phyloP scores from a whole-genome alignment of 2,329 filamentous ascomycete genomes.

The Cordyceps javanica region DNA sequence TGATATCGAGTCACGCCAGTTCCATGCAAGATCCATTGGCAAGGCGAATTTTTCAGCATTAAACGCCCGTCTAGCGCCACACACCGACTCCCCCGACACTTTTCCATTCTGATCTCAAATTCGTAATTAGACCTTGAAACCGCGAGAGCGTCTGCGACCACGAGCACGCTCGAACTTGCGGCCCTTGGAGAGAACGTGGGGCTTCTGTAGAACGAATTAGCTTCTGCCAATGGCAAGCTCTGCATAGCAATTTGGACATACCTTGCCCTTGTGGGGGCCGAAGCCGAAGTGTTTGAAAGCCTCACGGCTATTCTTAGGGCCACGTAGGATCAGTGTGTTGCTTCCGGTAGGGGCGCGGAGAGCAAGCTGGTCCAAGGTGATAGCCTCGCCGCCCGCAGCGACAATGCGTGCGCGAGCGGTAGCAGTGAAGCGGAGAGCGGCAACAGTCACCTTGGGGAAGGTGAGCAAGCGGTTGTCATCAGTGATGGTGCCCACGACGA shows the following conservation, averaged over 20 bases:
- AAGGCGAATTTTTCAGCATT: constrained; percentile 25
- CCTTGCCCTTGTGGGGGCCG: constrained; percentile 96
- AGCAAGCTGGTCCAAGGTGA: constrained; percentile 96
- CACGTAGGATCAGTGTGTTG: constrained; percentile 95
- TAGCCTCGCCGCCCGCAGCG: constrained; percentile 87
- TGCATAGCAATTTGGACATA: constrained; percentile 34
- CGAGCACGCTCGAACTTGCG: constrained; percentile 99
- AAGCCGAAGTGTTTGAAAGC: constrained; percentile 99
- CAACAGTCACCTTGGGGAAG: constrained; percentile 88
- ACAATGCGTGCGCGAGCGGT: constrained; percentile 90
- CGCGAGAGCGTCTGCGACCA: constrained; percentile 95
- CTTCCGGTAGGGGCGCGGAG: constrained; percentile 89
- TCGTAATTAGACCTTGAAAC: constrained; percentile 95
- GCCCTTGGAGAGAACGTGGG: constrained; percentile 95
- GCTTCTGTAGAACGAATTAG: constrained; percentile 62
- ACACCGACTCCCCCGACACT: not conserved
- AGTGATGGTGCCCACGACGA: constrained; percentile 91
- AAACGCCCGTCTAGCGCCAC: constrained; percentile 21
- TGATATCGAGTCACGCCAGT: constrained; percentile 44
- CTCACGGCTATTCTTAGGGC: constrained; percentile 97
- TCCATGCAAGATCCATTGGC: constrained; percentile 34
- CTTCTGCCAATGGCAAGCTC: constrained; percentile 1
- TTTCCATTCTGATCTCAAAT: not conserved
- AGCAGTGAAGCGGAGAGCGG: constrained; percentile 92
- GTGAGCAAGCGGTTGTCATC: constrained; percentile 93